phyloP scores from a whole-genome alignment of 148 eudicot species.

The Fallopia convolvulus region DNA sequence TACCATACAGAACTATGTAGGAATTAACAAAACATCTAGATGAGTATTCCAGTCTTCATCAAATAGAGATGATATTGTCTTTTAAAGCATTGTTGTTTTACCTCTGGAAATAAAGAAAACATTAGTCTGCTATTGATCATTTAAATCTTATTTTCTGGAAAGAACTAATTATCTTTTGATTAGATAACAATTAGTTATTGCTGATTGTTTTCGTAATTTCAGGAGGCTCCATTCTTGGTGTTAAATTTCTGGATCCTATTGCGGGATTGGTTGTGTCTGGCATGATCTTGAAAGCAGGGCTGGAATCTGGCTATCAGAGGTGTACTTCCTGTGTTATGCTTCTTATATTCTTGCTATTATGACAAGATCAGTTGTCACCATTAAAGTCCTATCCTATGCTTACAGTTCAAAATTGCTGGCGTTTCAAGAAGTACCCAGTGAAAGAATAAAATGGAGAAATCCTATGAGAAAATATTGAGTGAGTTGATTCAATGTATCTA shows the following conservation, averaged over 20 bases:
- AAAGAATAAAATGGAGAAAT: not conserved
- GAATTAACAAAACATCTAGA: not conserved
- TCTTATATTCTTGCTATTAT: not conserved
- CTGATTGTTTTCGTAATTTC: conserved; percentile 6
- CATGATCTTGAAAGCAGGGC: conserved; percentile 91
- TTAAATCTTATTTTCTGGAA: not conserved
- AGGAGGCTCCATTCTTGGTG: conserved; percentile 96
- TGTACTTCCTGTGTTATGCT: conserved; percentile 16
- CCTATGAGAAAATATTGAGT: not conserved
- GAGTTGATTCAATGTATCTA: not conserved
- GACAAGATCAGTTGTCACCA: not conserved
- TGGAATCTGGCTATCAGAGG: conserved; percentile 94
- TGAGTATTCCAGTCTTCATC: not conserved
- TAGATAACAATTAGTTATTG: not conserved
- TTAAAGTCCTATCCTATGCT: not conserved
- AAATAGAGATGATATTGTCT: not conserved
- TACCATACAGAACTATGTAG: not conserved
- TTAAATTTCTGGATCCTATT: conserved; percentile 82
- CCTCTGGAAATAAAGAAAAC: not conserved
- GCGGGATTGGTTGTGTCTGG: conserved; percentile 95
- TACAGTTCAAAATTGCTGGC: not conserved
- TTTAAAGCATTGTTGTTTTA: not conserved
- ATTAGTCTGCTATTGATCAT: not conserved
- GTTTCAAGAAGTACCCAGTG: not conserved
- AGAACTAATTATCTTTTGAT: not conserved